phyloP scores from a whole-genome alignment of 768 basidiomycete species.

The Hebeloma cylindrosporum region DNA sequence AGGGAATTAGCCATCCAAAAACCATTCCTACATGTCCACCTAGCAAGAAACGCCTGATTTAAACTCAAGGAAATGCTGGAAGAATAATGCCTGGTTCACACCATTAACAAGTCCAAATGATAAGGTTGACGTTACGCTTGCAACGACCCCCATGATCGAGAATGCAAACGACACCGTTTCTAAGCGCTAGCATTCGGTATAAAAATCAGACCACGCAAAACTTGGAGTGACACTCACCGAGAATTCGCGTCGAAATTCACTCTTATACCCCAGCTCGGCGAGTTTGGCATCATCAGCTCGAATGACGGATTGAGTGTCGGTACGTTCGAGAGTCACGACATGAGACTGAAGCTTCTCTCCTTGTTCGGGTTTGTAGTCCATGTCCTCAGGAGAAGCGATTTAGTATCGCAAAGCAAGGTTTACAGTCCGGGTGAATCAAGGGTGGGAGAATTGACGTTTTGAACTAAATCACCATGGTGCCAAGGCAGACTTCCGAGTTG shows the following conservation, averaged over 20 bases:
- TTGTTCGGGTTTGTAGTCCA: constrained; percentile 21
- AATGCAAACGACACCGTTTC: constrained; percentile 69
- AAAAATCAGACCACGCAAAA: neutral
- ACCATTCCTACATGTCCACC: constrained; percentile 79
- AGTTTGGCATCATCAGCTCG: constrained; percentile 53
- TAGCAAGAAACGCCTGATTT: constrained; percentile 19
- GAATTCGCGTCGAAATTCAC: constrained; percentile 74
- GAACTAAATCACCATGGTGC: too few species aligned
- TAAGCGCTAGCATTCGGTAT: constrained; percentile 39
- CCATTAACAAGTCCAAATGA: constrained; percentile 64
- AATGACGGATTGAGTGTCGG: constrained; percentile 19
- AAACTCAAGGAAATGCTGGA: neutral
- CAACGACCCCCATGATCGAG: constrained; percentile 72
- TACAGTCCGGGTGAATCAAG: neutral
- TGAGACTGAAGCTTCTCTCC: constrained; percentile 7
- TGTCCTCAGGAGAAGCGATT: constrained; percentile 1
- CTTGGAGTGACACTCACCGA: constrained; percentile 42
- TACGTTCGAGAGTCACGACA: constrained; percentile 14
- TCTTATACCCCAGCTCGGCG: constrained; percentile 68
- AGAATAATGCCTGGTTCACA: constrained; percentile 30
- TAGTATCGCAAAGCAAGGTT: constrained; percentile 4
- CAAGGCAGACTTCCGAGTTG: too few species aligned
- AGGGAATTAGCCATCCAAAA: constrained; percentile 75
- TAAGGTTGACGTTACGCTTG: constrained; percentile 66
- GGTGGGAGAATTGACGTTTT: constrained; percentile 1